A percentile compares a stretch with the other conserved stretches of the same genome.
Evolutionary conservation across 305 asterid species (phyloP).

Genomic region (Plantago coronopus): DNA sequence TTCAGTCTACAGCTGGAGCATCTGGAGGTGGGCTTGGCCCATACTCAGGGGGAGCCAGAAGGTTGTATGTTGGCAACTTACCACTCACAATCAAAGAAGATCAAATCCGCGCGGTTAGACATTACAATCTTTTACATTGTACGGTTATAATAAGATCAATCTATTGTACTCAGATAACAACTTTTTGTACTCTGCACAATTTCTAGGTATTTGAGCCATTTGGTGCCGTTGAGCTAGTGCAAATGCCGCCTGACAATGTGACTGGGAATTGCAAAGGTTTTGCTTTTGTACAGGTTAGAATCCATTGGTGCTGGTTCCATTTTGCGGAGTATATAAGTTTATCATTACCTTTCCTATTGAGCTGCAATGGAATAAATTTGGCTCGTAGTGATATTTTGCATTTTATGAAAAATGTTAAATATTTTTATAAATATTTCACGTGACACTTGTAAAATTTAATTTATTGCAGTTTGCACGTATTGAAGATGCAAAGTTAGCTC

Average conservation of each 20-base stretch:
- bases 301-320: constrained; percentile 15
- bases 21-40: constrained; percentile 48
- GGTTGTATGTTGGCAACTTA: constrained; percentile 65
- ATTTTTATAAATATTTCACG: constrained; percentile 6
- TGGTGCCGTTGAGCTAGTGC: constrained; percentile 71
- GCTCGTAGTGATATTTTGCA: neutral
- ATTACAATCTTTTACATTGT: neutral
- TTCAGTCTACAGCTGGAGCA: constrained; percentile 50
- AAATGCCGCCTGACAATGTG: constrained; percentile 60
- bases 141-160: constrained; percentile 1
- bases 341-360: neutral
- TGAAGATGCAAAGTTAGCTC: constrained; percentile 74
- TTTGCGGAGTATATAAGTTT: neutral
- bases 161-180: constrained; percentile 2
- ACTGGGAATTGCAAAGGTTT: constrained; percentile 64
- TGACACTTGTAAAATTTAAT: constrained; percentile 8
- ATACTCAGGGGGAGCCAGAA: constrained; percentile 56
- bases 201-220: constrained; percentile 69
- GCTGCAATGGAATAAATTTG: neutral
- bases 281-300: constrained; percentile 62
- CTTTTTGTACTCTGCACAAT: constrained; percentile 12
- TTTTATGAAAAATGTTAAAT: neutral
- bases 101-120: constrained; percentile 62
- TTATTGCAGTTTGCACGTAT: constrained; percentile 59
- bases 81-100: constrained; percentile 60